phyloP scores from a whole-genome alignment of 2,329 filamentous ascomycete species.

The Eutypa lata region DNA sequence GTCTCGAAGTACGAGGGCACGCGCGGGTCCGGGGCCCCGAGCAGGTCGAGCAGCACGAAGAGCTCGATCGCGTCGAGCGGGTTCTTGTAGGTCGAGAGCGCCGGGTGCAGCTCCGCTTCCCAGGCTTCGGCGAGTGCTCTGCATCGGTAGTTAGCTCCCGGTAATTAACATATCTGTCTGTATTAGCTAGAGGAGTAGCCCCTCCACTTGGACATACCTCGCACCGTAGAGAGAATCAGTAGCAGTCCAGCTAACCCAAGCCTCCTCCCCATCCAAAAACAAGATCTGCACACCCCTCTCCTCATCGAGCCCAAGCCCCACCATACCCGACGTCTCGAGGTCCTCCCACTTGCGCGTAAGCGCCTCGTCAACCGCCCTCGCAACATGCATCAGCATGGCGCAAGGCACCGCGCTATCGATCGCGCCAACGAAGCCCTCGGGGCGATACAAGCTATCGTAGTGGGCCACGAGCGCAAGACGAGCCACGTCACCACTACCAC shows the following conservation, averaged over 20 bases:
- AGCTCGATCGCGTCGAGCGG: constrained; percentile 77
- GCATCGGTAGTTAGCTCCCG: not conserved
- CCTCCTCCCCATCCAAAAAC: constrained; percentile 91
- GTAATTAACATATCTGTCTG: too few species aligned
- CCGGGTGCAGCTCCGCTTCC: constrained; percentile 68
- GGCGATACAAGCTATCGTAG: constrained; percentile 81
- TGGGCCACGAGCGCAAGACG: constrained; percentile 87
- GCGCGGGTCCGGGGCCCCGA: constrained; percentile 65
- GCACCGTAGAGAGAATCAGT: constrained; percentile 87
- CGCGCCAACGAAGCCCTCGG: constrained; percentile 86
- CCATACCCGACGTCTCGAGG: constrained; percentile 60
- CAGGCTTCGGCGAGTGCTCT: constrained; percentile 75
- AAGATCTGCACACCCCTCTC: constrained; percentile 84
- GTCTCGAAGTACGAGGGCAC: constrained; percentile 85
- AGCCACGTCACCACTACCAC: constrained; percentile 64
- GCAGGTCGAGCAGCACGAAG: constrained; percentile 87
- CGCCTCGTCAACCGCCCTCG: constrained; percentile 74
- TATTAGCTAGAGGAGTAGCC: too few species aligned
- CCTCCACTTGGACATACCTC: constrained; percentile 60
- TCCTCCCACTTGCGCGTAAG: constrained; percentile 78
- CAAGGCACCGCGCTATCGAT: constrained; percentile 93
- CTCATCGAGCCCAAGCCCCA: constrained; percentile 59
- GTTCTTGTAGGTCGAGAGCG: constrained; percentile 71
- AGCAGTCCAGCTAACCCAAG: constrained; percentile 76
- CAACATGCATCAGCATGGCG: constrained; percentile 86